A percentile compares a stretch with the other conserved stretches of the same genome.
phyloP scores from a whole-genome alignment of 2,329 filamentous ascomycete species.

The Lachnellula willkommii region DNA sequence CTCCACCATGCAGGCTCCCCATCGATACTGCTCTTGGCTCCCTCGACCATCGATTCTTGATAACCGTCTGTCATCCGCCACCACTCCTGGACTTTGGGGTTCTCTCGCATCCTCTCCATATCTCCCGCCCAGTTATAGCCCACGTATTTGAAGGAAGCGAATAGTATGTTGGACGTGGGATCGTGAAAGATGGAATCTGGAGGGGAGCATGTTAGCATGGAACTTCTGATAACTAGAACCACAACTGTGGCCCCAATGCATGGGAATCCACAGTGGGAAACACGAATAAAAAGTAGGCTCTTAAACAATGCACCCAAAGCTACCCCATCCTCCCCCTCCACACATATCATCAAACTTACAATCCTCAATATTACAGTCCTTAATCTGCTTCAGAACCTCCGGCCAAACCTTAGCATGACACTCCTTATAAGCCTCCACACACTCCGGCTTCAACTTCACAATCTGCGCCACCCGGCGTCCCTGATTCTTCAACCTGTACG shows the following conservation, averaged over 20 bases:
- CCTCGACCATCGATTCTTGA: constrained; percentile 60
- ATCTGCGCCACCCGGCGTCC: constrained; percentile 64
- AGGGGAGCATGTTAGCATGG: not conserved
- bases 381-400: constrained; percentile 70
- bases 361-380: constrained; percentile 67
- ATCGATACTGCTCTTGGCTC: constrained; percentile 52
- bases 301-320: not conserved
- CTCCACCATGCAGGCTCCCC: constrained; percentile 65
- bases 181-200: constrained; percentile 71
- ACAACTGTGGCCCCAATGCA: not conserved
- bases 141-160: constrained; percentile 74
- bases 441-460: constrained; percentile 63
- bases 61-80: constrained; percentile 75
- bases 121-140: constrained; percentile 67
- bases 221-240: not conserved
- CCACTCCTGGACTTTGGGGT: constrained; percentile 70
- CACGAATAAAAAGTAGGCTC: not conserved
- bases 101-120: constrained; percentile 70
- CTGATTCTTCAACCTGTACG: constrained; percentile 32
- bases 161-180: constrained; percentile 56
- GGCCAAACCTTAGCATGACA: constrained; percentile 72
- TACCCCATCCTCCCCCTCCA: not conserved
- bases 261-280: not conserved
- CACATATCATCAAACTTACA: constrained; percentile 41
- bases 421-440: constrained; percentile 64